Conservation (phyloP, 441 rosid species). For the Erodium moschatum region DNA sequence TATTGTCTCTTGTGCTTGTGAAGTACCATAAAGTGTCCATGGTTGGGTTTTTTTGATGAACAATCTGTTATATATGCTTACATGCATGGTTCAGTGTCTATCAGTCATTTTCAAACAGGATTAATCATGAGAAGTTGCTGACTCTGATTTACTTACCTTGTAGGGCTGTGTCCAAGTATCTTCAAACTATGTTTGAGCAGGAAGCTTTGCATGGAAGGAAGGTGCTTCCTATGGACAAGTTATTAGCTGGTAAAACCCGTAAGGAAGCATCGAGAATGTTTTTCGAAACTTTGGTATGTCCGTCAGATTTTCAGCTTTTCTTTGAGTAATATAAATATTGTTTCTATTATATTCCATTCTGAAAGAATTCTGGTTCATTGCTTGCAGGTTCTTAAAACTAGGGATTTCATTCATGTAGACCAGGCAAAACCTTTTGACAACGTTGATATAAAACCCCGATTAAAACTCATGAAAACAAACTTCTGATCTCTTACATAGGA, state of each 20-base stretch:
- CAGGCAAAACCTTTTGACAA: conserved; percentile 61
- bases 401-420: conserved; percentile 81
- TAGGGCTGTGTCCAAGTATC: conserved; percentile 92
- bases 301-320: neutral
- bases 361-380: neutral
- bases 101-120: too few relatives aligned
- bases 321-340: neutral
- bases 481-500: conserved; percentile 39
- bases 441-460: conserved; percentile 56
- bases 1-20: too few relatives aligned
- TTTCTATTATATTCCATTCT: neutral
- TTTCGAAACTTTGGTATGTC: conserved; percentile 87
- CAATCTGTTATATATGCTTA: neutral
- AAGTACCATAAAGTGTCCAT: too few relatives aligned
- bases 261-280: conserved; percentile 99
- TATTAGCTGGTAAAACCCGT: conserved; percentile 83
- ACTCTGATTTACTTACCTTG: neutral
- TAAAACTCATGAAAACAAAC: conserved; percentile 70
- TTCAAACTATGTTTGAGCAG: conserved; percentile 61
- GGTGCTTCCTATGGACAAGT: conserved; percentile 50
- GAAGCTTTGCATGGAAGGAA: conserved; percentile 56
- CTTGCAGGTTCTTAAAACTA: conserved; percentile 78
- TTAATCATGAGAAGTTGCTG: too few relatives aligned
- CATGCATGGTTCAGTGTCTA: neutral
- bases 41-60: conserved; percentile 1